Percentiles rank a stretch among this genome's conserved stretches.
Evolutionary conservation across 1,284 basidiomycete genomes (phyloP).

Genomic region (Irpex sp.): DNA sequence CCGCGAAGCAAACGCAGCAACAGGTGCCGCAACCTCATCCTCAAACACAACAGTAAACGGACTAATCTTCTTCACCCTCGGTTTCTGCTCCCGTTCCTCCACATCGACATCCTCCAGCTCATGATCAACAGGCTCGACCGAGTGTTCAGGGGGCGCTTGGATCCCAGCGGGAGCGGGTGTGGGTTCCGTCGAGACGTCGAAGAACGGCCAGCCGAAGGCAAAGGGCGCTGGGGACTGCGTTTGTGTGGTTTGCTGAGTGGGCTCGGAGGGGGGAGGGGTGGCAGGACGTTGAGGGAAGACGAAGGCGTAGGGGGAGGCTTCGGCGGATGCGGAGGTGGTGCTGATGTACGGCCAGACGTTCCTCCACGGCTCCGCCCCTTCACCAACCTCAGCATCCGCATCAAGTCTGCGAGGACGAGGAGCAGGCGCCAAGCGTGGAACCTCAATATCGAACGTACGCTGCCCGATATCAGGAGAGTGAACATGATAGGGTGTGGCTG

Average conservation of each 20-base stretch:
- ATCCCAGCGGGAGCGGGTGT: background rate
- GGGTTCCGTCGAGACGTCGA: constrained; percentile 11
- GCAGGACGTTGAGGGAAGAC: constrained; percentile 10
- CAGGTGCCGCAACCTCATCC: background rate
- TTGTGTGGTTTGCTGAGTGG: background rate
- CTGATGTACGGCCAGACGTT: constrained; percentile 22
- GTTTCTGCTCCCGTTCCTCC: background rate
- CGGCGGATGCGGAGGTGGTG: background rate
- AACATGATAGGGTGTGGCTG: constrained; percentile 31
- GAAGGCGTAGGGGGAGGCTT: constrained; percentile 3
- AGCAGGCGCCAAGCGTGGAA: constrained; percentile 1
- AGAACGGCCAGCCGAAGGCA: constrained; percentile 21
- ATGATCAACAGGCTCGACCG: background rate
- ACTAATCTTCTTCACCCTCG: constrained; percentile 1
- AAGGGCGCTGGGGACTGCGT: background rate
- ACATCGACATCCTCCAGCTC: background rate
- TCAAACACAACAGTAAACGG: constrained; percentile 20
- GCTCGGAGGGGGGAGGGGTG: background rate
- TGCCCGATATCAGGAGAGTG: constrained; percentile 42
- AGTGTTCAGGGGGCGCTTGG: background rate
- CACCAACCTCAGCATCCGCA: background rate
- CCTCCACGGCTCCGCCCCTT: constrained; percentile 10
- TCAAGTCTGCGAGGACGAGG: background rate
- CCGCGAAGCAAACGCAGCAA: no score
- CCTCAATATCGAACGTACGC: constrained; percentile 30